Conservation (phyloP, 2,329 filamentous ascomycete species). For the Talaromyces pinophilus region DNA sequence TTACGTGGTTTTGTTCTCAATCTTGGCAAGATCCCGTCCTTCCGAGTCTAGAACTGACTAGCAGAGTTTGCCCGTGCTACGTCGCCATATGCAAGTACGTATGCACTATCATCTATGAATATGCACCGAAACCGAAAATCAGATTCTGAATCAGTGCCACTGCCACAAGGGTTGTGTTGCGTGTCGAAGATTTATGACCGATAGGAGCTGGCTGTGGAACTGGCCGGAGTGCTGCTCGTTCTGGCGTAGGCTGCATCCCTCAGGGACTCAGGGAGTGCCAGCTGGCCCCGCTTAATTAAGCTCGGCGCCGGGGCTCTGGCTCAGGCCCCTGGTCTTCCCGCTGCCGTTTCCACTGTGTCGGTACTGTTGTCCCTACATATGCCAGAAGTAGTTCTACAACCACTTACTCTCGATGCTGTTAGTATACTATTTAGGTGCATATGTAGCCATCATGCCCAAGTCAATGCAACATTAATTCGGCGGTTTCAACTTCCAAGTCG, state of each 20-base stretch:
- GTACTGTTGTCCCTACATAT: not conserved
- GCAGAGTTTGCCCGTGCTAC: not conserved
- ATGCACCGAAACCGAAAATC: not conserved
- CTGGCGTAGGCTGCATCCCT: not conserved
- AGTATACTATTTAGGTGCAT: not conserved
- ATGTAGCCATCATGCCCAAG: not conserved
- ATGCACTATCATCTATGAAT: not conserved
- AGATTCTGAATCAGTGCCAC: not conserved
- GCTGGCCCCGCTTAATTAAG: constrained; percentile 3
- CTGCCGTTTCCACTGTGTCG: constrained; percentile 13
- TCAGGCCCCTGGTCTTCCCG: not conserved
- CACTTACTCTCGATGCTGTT: not conserved
- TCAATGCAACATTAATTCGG: not conserved
- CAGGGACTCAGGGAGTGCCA: not conserved
- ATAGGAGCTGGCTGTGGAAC: constrained; percentile 1
- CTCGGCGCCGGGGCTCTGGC: not conserved
- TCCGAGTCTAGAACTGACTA: not conserved
- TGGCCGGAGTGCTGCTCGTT: not conserved
- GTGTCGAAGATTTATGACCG: not conserved
- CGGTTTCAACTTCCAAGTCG: not conserved
- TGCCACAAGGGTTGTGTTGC: not conserved
- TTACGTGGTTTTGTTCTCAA: not conserved
- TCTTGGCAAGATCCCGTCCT: not conserved
- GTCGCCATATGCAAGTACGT: no score
- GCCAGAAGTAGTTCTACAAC: not conserved